Evolutionary conservation across 2,329 filamentous ascomycete genomes (phyloP), one percentile per base, ranked within the genome.

Genomic region (Eutypa lata): DNA sequence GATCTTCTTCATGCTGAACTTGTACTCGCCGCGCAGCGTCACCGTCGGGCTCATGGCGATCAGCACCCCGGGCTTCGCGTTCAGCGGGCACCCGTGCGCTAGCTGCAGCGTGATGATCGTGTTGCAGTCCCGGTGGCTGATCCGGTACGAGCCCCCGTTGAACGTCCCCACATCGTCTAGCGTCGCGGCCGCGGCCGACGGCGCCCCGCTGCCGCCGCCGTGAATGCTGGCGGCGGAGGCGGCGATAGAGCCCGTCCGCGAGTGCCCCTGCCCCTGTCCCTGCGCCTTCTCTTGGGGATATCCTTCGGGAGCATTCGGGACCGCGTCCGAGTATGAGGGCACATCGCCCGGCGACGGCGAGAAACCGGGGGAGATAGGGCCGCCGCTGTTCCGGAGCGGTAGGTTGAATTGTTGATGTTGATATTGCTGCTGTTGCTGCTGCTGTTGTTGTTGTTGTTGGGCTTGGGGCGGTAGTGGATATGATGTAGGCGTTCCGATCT

Each of bases 141-240:
- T 91, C 43, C 94, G 82, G 69, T 93, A 99, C 66, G 89, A 93
- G 13, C 94, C 94, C 16, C 94, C 94, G 68, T 97, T 97, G 77
- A 97, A 99, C 0, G 89, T 94, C n/a, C 94, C 94, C 2, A 96
- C 84, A 61, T 96, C 92, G 69, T 97, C 94, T 28, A 84, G 77
- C 1, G 81, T 80, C 1, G 87, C 75, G 31, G 73, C 72, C 0
- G 81, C 84, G 28, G 89, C 89, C 77, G 69, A 58, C 93, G 91
- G 53, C 88, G 80, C 31, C 73, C 70, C 16, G 74, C 70, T 7
- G 71, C 65, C 11, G 74, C 71, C 70, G 21, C 65, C 57, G 19
- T 70, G 64, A 45, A 73, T 66, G 57, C 70, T 68, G 26, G 67
- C 58, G 16, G 69, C 60, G 22, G 70, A 64, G 16, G 54, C 48